Base-by-base conservation (phyloP, 371 early-diverging fungal species). In the Catenaria anguillulae region DNA sequence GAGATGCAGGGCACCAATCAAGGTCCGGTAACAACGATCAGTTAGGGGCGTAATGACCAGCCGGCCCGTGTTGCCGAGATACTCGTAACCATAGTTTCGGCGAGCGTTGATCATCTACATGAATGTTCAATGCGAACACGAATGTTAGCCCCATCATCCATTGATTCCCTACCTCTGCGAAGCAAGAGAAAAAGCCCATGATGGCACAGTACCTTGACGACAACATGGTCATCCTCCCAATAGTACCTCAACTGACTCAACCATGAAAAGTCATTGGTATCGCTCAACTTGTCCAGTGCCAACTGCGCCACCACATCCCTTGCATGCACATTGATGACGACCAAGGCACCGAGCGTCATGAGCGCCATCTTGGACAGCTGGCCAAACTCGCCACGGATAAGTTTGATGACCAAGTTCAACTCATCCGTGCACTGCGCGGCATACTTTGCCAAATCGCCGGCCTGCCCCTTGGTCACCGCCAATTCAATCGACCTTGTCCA, bases 191-290 rank as follows among this genome's bases (percentile, higher is more conserved):
- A n/a, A n/a, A n/a, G n/a, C n/a, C n/a, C n/a, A n/a, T n/a, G n/a
- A n/a, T n/a, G n/a, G n/a, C n/a, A n/a, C n/a, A n/a, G n/a, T n/a
- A n/a, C n/a, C n/a, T 43, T 76, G 42, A 80, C 71, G 26, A 71
- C 55, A 34, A 79, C 64, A 37, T 19, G 12, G 63, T 55, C 55
- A 55, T 64, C 76, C 42, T 79, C 79, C 79, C 79, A 81, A 61
- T 79, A 78, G 63, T 80, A 81, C 56, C 82, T 60, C 50, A 81
- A 65, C 63, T 80, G 80, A 40, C 77, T 77, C 45, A 80, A 74
- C 82, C 82, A 81, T 60, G 75, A 75, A 66, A 80, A 80, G 63
- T 79, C 80, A 48, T 77, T 75, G 12, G 75, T 76, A 42, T 65
- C 67, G 8, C 63, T 56, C 17, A 79, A 69, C 12, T 68, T 62